Percentiles rank a stretch among this genome's conserved stretches.
These are phyloP conservation scores for Acanthamoeba comandoni DNA, from an alignment of 208 protist genomes.

Conservation along the genomic window DNA sequence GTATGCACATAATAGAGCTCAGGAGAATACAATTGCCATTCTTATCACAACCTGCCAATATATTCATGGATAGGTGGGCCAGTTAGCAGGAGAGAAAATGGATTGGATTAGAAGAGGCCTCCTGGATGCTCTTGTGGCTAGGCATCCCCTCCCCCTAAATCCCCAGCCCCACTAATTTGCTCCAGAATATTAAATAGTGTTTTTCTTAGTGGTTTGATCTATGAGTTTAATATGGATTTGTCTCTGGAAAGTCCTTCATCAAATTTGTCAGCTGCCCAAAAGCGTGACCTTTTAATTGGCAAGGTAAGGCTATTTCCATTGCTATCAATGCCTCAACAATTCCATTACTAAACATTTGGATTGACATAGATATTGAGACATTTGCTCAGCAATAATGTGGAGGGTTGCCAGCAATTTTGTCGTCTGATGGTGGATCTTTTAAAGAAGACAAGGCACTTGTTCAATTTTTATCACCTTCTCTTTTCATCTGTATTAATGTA, in stretches of 20 bases:
- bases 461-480: too few species aligned
- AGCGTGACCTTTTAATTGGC: constrained; percentile 42
- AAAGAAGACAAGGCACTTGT: constrained; percentile 13
- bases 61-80: constrained; percentile 10
- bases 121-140: constrained; percentile 56
- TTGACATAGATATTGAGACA: constrained; percentile 43
- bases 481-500: too few species aligned
- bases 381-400: constrained; percentile 62
- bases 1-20: background rate
- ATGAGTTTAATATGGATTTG: constrained; percentile 46
- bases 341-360: background rate
- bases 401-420: constrained; percentile 47
- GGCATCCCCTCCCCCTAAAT: background rate
- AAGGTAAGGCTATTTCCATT: background rate
- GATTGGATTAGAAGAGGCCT: constrained; percentile 60
- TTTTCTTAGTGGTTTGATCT: constrained; percentile 28
- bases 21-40: background rate
- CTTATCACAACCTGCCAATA: background rate
- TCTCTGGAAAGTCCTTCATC: background rate
- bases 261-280: constrained; percentile 21
- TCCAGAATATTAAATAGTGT: background rate
- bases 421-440: constrained; percentile 49
- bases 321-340: background rate
- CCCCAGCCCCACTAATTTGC: background rate
- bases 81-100: constrained; percentile 68